Evolutionary conservation across 2,329 filamentous ascomycete genomes (phyloP).

Genomic region (Talaromyces sp.): DNA sequence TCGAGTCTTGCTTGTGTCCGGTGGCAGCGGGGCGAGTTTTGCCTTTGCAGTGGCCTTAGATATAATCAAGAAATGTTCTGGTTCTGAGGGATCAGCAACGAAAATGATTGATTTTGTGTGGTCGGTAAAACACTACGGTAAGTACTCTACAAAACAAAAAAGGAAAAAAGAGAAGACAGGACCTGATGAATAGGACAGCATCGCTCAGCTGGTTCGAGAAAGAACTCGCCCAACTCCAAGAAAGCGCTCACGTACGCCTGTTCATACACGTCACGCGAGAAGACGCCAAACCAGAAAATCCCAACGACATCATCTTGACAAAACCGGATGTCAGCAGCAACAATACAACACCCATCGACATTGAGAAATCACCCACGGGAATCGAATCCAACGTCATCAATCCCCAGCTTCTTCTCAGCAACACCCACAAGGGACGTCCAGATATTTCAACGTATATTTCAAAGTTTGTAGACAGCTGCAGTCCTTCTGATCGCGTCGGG

Average conservation of each 20-base stretch:
- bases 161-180: background rate
- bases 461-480: background rate
- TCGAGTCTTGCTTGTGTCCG: background rate
- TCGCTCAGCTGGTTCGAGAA: background rate
- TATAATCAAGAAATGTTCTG: background rate
- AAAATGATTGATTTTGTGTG: background rate
- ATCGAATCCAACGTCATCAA: background rate
- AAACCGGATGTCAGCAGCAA: background rate
- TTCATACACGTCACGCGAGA: background rate
- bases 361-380: background rate
- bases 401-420: background rate
- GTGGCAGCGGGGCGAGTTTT: background rate
- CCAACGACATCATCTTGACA: background rate
- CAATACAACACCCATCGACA: background rate
- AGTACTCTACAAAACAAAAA: background rate
- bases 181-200: background rate
- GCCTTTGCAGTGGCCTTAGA: background rate
- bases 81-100: background rate
- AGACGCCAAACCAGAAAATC: background rate
- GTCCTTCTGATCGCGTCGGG: background rate
- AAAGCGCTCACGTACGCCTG: background rate
- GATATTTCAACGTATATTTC: background rate
- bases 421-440: background rate
- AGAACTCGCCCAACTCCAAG: background rate
- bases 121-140: background rate